These are phyloP conservation scores for Kwoniella newhampshirensis DNA, from an alignment of 768 basidiomycete species.

Conservation along the genomic window DNA sequence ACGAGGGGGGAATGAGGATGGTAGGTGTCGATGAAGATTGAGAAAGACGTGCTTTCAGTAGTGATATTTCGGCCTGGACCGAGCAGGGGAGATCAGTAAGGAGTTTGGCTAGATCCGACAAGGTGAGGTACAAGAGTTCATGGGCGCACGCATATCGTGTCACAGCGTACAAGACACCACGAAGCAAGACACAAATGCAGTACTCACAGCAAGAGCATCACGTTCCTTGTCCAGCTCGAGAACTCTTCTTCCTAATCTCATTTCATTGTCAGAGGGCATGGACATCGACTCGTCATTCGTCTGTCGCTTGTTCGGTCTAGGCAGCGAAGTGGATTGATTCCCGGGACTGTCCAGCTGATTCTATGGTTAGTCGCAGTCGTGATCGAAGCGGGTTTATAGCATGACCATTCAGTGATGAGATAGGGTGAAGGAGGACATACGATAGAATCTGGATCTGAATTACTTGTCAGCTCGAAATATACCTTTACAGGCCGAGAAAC, in stretches of 20 bases:
- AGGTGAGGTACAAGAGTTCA: no score
- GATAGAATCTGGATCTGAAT: slow-evolving; percentile 5
- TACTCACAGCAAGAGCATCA: slow-evolving; percentile 20
- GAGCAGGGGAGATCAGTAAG: no score
- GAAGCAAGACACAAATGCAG: background rate
- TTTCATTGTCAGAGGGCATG: slow-evolving; percentile 28
- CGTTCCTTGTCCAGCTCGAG: slow-evolving; percentile 31
- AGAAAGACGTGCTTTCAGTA: slow-evolving; percentile 5
- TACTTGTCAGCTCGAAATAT: no score
- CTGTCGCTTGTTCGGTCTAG: background rate
- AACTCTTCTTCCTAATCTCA: slow-evolving; percentile 24
- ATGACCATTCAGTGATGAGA: no score
- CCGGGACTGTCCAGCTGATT: slow-evolving; percentile 8
- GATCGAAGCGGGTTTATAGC: no score
- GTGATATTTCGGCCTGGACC: slow-evolving; percentile 20
- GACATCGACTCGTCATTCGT: slow-evolving; percentile 10
- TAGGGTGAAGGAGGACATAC: no score
- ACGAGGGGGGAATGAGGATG: slow-evolving; percentile 2
- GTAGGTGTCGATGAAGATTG: slow-evolving; percentile 12
- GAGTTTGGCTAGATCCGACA: no score
- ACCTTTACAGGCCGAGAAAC: no score
- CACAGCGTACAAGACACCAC: no score
- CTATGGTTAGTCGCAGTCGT: no score
- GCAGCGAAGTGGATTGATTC: background rate
- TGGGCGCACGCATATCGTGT: no score